Base-by-base conservation (phyloP, 2,329 filamentous ascomycete genomes). In the Ceratocystis papillata region DNA sequence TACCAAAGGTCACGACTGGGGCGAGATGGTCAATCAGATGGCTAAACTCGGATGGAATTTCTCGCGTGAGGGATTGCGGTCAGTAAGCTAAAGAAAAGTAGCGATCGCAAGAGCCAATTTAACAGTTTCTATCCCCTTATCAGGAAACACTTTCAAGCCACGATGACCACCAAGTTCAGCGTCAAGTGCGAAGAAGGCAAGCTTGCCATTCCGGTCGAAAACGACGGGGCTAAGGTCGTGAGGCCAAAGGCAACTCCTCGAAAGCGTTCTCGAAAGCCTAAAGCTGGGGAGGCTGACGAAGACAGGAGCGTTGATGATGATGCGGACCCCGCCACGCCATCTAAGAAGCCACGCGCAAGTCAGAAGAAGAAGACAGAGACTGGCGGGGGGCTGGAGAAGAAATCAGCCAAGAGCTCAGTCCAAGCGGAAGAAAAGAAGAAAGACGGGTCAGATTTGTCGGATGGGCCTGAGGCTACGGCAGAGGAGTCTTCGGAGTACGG, bases 101-200 rank as follows among this genome's bases (percentile, higher is more conserved):
- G 17, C 33, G 4, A 10, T 30, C 5, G 10, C 7, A 50, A 20
- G 5, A 41, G 20, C 28, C 12, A 20, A 8, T 10, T 20, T 46
- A 33, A 12, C 44, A 17, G 33, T 33, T 12, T 25, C n/a, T 17
- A 48, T 17, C 17, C 20, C 12, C 10, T 28, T 17, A 28, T 33
- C 53, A 59, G 63, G 6, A 53, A 65, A 28, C 55, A 41, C 41
- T 65, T 61, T 45, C 64, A 53, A 37, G 57, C 55, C 45, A 65
- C n/a, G 8, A 44, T 62, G 64, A 20, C 44, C 48, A 28, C 48
- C 48, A 53, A 25, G 48, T 53, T 53, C 25, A 53, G 8, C 20
- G 48, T 15, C 48, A 53, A 53, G 25, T 53, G 48, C 48, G 48
- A 28, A 10, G 48, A 53, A 25, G 20, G 48, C n/a, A 25, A 25